Evolutionary conservation across 1,139 yeast genomes (phyloP).

Genomic region (Blastobotrys buckinghamii): DNA sequence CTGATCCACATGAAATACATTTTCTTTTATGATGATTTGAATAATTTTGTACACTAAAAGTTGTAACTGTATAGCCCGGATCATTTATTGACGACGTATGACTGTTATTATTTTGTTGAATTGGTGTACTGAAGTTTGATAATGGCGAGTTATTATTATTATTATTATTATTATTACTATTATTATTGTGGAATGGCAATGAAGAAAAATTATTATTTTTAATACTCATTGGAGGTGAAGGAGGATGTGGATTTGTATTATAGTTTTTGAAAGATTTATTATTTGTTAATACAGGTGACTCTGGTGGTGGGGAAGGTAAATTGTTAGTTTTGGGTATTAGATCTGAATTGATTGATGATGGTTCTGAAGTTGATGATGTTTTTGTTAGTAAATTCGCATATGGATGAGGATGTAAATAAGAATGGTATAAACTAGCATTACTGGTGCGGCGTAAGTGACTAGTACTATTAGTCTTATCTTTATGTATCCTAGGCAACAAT

Average conservation of each 20-base stretch:
- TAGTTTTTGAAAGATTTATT: background rate
- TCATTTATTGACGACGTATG: background rate
- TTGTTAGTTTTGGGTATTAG: background rate
- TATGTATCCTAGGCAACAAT: conserved; percentile 13
- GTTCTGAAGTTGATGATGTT: background rate
- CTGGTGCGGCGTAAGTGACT: background rate
- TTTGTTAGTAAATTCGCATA: background rate
- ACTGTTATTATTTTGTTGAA: background rate
- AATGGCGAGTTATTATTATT: background rate
- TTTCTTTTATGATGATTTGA: conserved; percentile 24
- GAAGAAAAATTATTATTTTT: no score
- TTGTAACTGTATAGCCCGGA: conserved; percentile 4
- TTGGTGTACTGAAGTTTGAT: background rate
- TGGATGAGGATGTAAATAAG: no score
- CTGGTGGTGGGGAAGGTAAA: conserved; percentile 13
- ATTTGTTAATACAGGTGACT: conserved; percentile 1
- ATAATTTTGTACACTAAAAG: conserved; percentile 7
- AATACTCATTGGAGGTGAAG: background rate
- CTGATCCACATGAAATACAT: conserved; percentile 88
- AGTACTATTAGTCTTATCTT: background rate
- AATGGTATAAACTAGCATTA: background rate
- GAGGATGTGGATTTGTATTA: background rate
- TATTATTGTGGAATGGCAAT: no score
- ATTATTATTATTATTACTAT: background rate
- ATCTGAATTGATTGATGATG: background rate